These are phyloP conservation scores for Fomitopsis palustris DNA, from an alignment of 1,284 basidiomycete genomes.

Conservation along the genomic window DNA sequence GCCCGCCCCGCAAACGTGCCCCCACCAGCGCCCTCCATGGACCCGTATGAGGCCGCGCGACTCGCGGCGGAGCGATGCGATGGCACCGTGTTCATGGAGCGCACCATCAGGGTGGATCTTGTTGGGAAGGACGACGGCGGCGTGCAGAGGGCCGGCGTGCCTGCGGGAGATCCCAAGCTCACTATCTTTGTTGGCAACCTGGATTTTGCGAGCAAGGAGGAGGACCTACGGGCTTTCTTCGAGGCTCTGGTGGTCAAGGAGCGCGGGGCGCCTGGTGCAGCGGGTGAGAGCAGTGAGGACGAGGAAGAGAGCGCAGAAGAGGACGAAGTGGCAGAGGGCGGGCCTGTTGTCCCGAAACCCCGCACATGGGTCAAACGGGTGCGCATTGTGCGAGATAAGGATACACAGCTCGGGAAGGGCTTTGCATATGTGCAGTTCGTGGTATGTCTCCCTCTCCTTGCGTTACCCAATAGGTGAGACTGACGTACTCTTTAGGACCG, in stretches of 20 bases:
- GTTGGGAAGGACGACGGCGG: conserved; percentile 40
- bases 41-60: conserved; percentile 73
- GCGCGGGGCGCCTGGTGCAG: conserved; percentile 48
- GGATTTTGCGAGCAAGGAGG: conserved; percentile 90
- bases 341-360: conserved; percentile 20
- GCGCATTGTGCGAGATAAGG: conserved; percentile 86
- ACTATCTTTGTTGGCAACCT: conserved; percentile 92
- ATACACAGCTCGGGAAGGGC: conserved; percentile 96
- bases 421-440: conserved; percentile 92
- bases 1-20: conserved; percentile 50
- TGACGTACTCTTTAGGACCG: conserved; percentile 56
- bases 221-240: conserved; percentile 86
- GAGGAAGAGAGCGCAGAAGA: conserved; percentile 24
- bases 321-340: conserved; percentile 8
- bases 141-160: conserved; percentile 20
- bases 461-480: not conserved
- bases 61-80: conserved; percentile 63
- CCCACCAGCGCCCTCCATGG: conserved; percentile 49
- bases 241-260: conserved; percentile 78
- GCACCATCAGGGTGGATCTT: conserved; percentile 72
- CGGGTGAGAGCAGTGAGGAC: conserved; percentile 20
- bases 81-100: conserved; percentile 71
- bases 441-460: conserved; percentile 43
- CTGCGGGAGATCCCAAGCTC: conserved; percentile 66
- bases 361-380: conserved; percentile 80